Conservation (phyloP, 495 filamentous ascomycete species). For the Letharia lupina region DNA sequence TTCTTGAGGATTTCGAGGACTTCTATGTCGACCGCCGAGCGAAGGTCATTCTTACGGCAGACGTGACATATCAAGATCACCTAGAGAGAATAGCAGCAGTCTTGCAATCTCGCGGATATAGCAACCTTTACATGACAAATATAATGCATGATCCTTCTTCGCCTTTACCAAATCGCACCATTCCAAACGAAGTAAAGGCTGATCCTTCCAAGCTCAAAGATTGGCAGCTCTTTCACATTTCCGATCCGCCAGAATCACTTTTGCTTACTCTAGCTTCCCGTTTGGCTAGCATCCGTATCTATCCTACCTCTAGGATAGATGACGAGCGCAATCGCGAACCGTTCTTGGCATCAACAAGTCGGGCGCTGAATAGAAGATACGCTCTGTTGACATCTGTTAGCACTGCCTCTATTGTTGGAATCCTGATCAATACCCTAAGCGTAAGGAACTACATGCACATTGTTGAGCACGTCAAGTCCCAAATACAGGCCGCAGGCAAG, state of each 20-base stretch:
- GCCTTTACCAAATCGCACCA: slow-evolving; percentile 73
- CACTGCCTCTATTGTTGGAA: slow-evolving; percentile 78
- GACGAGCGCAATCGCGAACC: not conserved
- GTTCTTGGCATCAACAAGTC: slow-evolving; percentile 36
- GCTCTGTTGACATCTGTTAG: slow-evolving; percentile 72
- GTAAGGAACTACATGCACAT: slow-evolving; percentile 84
- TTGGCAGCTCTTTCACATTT: slow-evolving; percentile 84
- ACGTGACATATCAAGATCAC: slow-evolving; percentile 75
- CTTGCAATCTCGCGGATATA: slow-evolving; percentile 57
- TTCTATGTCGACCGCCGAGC: slow-evolving; percentile 55
- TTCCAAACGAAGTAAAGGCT: slow-evolving; percentile 45
- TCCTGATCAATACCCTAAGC: slow-evolving; percentile 88
- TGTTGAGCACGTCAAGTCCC: slow-evolving; percentile 57
- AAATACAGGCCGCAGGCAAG: slow-evolving; percentile 70
- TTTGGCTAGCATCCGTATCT: slow-evolving; percentile 68
- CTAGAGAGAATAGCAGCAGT: slow-evolving; percentile 43
- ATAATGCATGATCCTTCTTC: slow-evolving; percentile 73
- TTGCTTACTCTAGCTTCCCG: slow-evolving; percentile 82
- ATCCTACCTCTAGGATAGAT: slow-evolving; percentile 41
- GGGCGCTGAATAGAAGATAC: slow-evolving; percentile 74
- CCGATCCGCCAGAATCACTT: slow-evolving; percentile 71
- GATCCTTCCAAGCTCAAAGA: slow-evolving; percentile 48
- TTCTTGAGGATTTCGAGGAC: slow-evolving; percentile 54
- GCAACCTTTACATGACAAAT: slow-evolving; percentile 55
- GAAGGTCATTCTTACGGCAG: slow-evolving; percentile 77